Base-by-base conservation (phyloP, 805 yeast genomes). In the Ascoidea asiatica region DNA sequence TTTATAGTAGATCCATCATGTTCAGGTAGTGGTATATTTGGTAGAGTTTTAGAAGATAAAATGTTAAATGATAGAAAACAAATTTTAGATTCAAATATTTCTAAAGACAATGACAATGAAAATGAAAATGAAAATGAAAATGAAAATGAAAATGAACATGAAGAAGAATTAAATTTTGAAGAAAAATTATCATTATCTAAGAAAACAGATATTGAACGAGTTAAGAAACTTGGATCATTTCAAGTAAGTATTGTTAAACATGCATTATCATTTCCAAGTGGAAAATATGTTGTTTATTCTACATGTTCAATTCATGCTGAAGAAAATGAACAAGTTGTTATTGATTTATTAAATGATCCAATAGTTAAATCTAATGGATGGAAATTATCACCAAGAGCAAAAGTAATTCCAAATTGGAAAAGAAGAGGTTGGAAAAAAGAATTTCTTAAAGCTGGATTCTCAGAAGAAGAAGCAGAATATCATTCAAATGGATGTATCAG, bases 1-100 rank as follows among this genome's bases (percentile, higher is more conserved):
- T 64, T 92, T 38, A 69, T 92, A 2, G 94, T 92, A 2, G 99
- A 92, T 60, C 99, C 99, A 0, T 86, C 96, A 3, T 92, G 99
- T 60, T 87, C 96, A 20, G 99, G 99, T 0, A 82, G 95, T 41
- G 99, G 99, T 3, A 92, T 92, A 38, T 90, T 90, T 65, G 96
- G 97, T n/a, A 66, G 95, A 36, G 84, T 81, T 2, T 64, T 72
- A 46, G 80, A 79, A 41, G 85, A 69, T 48, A 48, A 57, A 20
- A 60, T 48, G 20, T 57, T 53, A 36, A 46, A 41, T 8, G 40
- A 40, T n/a, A 43, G 49, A 17, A 43, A 49, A n/a, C 50, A 41
- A 15, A 42, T 43, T 13, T 38, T 47, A n/a, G 46, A 42, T 17
- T 20, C 19, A 11, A 46, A 48, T 18, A 43, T 37, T n/a, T 39